Conservation (phyloP, 1,284 basidiomycete genomes). For the Ceratobasidium sp. region DNA sequence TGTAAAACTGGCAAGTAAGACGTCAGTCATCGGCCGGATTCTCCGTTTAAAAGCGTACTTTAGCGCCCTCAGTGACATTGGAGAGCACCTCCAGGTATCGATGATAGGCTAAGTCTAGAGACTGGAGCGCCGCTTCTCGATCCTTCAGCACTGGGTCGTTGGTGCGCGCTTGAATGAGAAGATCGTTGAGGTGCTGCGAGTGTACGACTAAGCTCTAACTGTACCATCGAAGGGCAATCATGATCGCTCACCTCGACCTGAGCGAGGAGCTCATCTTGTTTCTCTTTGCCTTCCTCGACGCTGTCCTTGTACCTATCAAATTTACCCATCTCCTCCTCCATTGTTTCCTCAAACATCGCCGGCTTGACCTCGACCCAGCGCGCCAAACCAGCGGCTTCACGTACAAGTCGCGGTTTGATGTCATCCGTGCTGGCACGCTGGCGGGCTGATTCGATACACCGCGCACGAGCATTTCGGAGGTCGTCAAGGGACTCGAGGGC, state of each 20-base stretch:
- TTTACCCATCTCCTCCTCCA: slow-evolving; percentile 81
- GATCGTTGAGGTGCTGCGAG: slow-evolving; percentile 73
- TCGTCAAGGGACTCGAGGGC: slow-evolving; percentile 86
- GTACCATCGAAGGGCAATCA: not conserved
- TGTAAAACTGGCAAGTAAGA: slow-evolving; percentile 53
- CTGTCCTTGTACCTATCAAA: slow-evolving; percentile 79
- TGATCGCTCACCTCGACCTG: slow-evolving; percentile 70
- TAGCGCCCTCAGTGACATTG: slow-evolving; percentile 89
- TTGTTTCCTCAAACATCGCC: slow-evolving; percentile 85
- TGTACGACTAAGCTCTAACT: not conserved
- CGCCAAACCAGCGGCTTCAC: slow-evolving; percentile 71
- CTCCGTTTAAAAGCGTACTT: slow-evolving; percentile 60
- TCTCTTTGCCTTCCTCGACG: slow-evolving; percentile 67
- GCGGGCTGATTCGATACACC: slow-evolving; percentile 74
- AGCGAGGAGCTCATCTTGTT: slow-evolving; percentile 73
- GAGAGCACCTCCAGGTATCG: slow-evolving; percentile 88
- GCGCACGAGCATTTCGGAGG: slow-evolving; percentile 67
- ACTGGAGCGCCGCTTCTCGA: slow-evolving; percentile 85
- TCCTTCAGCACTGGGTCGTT: slow-evolving; percentile 83
- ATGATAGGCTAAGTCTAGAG: slow-evolving; percentile 88
- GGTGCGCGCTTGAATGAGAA: slow-evolving; percentile 80
- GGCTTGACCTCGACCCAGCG: slow-evolving; percentile 78
- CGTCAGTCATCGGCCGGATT: not conserved
- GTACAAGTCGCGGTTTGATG: slow-evolving; percentile 75
- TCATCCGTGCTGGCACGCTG: slow-evolving; percentile 77